Conservation (phyloP, 2,329 filamentous ascomycete genomes). For the Hymenoscyphus fraxineus region DNA sequence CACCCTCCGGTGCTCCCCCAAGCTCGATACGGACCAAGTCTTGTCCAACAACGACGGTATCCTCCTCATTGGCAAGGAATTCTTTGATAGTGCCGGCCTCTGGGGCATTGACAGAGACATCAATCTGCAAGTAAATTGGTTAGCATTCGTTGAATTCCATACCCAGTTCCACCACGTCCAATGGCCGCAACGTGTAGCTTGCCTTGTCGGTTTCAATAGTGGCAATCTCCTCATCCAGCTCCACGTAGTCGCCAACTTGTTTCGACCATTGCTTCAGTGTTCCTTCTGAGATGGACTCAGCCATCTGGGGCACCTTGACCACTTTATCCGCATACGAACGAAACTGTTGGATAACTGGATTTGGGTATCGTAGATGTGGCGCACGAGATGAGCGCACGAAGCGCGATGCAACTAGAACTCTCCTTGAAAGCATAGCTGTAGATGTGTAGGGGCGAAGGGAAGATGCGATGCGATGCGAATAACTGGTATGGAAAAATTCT, state of each 20-base stretch:
- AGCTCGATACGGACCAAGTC: slow-evolving; percentile 82
- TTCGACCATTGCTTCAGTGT: slow-evolving; percentile 96
- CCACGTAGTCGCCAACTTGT: slow-evolving; percentile 86
- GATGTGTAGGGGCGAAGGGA: slow-evolving; percentile 13
- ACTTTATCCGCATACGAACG: slow-evolving; percentile 72
- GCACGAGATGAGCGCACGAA: slow-evolving; percentile 30
- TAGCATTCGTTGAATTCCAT: slow-evolving; percentile 9
- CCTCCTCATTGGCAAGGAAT: slow-evolving; percentile 86
- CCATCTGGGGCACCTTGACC: slow-evolving; percentile 96
- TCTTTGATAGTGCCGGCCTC: slow-evolving; percentile 89
- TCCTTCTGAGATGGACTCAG: slow-evolving; percentile 96
- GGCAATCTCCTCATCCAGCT: slow-evolving; percentile 95
- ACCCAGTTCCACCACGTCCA: not conserved
- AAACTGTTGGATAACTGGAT: slow-evolving; percentile 49
- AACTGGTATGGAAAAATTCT: not conserved
- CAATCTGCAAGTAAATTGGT: slow-evolving; percentile 60
- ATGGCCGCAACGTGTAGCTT: slow-evolving; percentile 25
- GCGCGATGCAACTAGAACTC: slow-evolving; percentile 33
- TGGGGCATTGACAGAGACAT: slow-evolving; percentile 92
- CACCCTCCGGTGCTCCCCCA: slow-evolving; percentile 60
- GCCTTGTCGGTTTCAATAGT: slow-evolving; percentile 99
- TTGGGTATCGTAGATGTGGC: slow-evolving; percentile 38
- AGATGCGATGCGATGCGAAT: not conserved
- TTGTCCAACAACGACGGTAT: slow-evolving; percentile 91
- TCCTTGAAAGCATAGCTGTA: slow-evolving; percentile 34